Evolutionary conservation across 2,329 filamentous ascomycete species (phyloP).

Genomic region (Trichoderma sp.): DNA sequence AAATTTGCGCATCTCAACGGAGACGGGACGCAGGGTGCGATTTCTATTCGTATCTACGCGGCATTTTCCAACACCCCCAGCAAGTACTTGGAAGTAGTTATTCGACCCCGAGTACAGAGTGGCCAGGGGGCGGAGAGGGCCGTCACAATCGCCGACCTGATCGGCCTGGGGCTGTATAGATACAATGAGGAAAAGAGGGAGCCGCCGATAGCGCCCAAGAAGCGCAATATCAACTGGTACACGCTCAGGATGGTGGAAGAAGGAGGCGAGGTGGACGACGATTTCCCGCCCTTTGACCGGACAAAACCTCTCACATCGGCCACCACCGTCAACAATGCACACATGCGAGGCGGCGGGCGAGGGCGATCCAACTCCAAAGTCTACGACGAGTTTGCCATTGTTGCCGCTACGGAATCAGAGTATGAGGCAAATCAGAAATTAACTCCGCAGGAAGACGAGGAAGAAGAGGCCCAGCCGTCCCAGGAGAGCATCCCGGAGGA

Average conservation of each 20-base stretch:
- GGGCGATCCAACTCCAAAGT: constrained; percentile 71
- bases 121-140: constrained; percentile 61
- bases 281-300: constrained; percentile 77
- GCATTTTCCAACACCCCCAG: constrained; percentile 67
- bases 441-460: constrained; percentile 66
- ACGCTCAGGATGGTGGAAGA: constrained; percentile 81
- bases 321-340: constrained; percentile 80
- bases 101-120: constrained; percentile 68
- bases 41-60: constrained; percentile 76
- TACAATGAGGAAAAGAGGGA: constrained; percentile 77
- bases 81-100: constrained; percentile 70
- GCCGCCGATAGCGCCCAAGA: constrained; percentile 63
- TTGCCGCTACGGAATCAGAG: constrained; percentile 68
- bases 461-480: constrained; percentile 30
- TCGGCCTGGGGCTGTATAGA: constrained; percentile 75
- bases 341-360: constrained; percentile 62
- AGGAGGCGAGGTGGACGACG: constrained; percentile 81
- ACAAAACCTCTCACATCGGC: constrained; percentile 76
- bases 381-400: constrained; percentile 80
- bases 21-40: constrained; percentile 74
- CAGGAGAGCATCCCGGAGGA: constrained; percentile 42
- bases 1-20: constrained; percentile 75
- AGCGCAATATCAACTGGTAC: constrained; percentile 80
- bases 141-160: constrained; percentile 77
- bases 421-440: constrained; percentile 68